Evolutionary conservation across 495 filamentous ascomycete genomes (phyloP), one percentile per base, ranked within the genome.

Genomic region (Neurospora africana): DNA sequence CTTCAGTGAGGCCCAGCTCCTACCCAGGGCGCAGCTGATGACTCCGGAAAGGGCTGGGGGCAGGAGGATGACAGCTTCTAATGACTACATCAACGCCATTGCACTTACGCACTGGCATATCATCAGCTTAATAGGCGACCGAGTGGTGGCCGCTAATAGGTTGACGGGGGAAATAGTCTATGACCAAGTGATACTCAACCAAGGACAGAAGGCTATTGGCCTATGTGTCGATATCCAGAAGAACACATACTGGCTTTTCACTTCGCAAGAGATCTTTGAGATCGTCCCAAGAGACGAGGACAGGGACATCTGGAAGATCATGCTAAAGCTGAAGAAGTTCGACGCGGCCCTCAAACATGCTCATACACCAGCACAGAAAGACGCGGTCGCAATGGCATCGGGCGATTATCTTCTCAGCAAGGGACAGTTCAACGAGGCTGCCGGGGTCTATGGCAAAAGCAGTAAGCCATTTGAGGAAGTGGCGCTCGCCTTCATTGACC

Each of bases 401-500:
- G 95, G 95, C 19, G 96, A 99, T 77, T 90, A 91, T 79, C 85
- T 99, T 0, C 88, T 93, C 53, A 87, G 85, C 71, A 93, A 92
- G 82, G 92, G 93, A 13, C 86, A 89, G 39, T 97, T 89, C 78
- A 78, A 89, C 37, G 94, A 98, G 78, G 95, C 95, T 19, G 96
- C 95, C 13, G 88, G 86, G 39, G 89, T 97, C 35, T 97, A 96
- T 83, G 95, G 95, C 38, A 93, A 91, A 82, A 98, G 95, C 82
- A 97, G 91, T 76, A 98, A 98, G 83, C 90, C 91, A 3, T 99
- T 99, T 74, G 95, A 99, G 76, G 93, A 99, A 76, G 95, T 98
- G 44, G 93, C 93, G 68, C 84, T 99, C 67, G 90, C 87, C 3
- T 92, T 99, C 74, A 93, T 98, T 72, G 94, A 98, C 78, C 88